Base-by-base conservation (phyloP, 140 eudicot genomes). In the Ambrosia hybrid region DNA sequence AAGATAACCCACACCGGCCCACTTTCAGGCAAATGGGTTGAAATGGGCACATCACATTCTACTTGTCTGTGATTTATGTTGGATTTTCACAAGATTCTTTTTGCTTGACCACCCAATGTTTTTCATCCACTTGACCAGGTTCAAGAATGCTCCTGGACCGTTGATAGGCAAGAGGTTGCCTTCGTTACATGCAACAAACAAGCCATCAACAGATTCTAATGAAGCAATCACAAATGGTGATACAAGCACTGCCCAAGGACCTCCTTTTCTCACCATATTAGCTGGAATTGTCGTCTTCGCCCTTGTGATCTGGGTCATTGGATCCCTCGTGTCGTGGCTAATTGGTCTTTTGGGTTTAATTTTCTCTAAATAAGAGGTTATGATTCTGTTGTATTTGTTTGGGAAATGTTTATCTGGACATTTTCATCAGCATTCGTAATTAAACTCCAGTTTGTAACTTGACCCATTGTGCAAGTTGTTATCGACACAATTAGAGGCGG, bases 201-300 rank as follows among this genome's bases (percentile, higher is more conserved):
- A 76, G 49, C 46, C 88, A 26, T 75, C 85, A 26, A 76, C 70
- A 58, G 82, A 67, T 65, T 15, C 84, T 45, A 58, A 59, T 4
- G 66, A 81, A 43, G 85, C 52, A 52, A 30, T 69, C 65, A 59
- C 81, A 65, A 15, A 75, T 51, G 59, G 74, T 13, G 77, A 77
- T 38, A 72, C 66, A 37, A 65, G 80, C 62, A 74, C 57, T 69
- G 67, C 87, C 39, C 66, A 69, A 78, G 90, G 96, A 41, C 92
- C 96, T 41, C 96, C 96, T 2, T 77, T 86, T 52, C 92, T 84
- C 51, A 89, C 96, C 49, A 89, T 89, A 65, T 77, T 89, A 81
- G 96, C 96, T 77, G 96, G 96, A 49, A 67, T 89, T 13, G 45
- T 84, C 8, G 92, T 82, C 61, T 80, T 89, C 75, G 41, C 53